Evolutionary conservation across 2,329 filamentous ascomycete genomes (phyloP).

Genomic region (Penicillium hesseltinei): DNA sequence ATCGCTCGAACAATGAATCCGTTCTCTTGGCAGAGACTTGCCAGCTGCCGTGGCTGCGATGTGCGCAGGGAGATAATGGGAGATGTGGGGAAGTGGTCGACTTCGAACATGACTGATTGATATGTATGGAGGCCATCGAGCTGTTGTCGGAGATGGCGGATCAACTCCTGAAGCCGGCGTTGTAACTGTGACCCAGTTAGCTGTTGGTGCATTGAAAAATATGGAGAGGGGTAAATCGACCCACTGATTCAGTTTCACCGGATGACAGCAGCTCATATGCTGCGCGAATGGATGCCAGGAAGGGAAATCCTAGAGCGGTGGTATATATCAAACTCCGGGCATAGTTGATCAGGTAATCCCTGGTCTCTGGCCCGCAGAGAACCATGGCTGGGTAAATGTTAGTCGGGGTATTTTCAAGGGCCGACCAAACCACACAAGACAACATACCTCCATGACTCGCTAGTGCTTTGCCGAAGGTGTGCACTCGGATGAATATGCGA

Average conservation of each 20-base stretch:
- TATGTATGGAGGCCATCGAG: slow-evolving; percentile 41
- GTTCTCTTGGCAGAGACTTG: slow-evolving; percentile 57
- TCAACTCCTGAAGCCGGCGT: slow-evolving; percentile 49
- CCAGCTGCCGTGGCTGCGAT: slow-evolving; percentile 56
- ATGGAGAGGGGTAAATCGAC: slow-evolving; percentile 2
- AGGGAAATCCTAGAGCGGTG: slow-evolving; percentile 64
- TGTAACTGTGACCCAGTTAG: slow-evolving; percentile 34
- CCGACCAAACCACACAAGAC: not conserved
- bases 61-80: slow-evolving; percentile 66
- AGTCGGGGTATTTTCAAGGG: not conserved
- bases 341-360: slow-evolving; percentile 71
- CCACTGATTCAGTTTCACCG: slow-evolving; percentile 50
- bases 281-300: slow-evolving; percentile 58
- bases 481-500: slow-evolving; percentile 50
- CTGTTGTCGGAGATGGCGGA: slow-evolving; percentile 45
- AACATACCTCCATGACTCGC: slow-evolving; percentile 65
- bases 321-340: slow-evolving; percentile 74
- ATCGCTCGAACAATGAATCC: slow-evolving; percentile 65
- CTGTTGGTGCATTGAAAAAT: not conserved
- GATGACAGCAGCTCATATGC: slow-evolving; percentile 57
- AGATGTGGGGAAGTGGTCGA: slow-evolving; percentile 50
- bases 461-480: slow-evolving; percentile 56
- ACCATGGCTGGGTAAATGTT: slow-evolving; percentile 51
- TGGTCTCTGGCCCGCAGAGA: slow-evolving; percentile 59
- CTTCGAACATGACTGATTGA: slow-evolving; percentile 34